These are phyloP conservation scores for Stereum hirsutum DNA, from an alignment of 1,284 basidiomycete species.

Conservation along the genomic window DNA sequence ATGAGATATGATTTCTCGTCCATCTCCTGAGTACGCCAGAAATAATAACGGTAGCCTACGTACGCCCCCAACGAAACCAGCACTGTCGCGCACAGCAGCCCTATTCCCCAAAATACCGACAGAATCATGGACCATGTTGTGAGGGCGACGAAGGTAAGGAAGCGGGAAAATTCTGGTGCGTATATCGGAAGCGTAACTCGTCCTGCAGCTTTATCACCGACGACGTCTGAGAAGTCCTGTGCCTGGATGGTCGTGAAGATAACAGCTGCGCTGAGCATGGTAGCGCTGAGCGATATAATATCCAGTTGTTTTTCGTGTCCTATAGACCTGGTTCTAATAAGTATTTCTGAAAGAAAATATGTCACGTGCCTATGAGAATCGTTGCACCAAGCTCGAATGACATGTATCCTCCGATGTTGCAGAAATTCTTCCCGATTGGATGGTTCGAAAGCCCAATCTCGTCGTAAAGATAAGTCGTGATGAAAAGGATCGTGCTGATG, in stretches of 20 bases:
- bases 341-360: neutral
- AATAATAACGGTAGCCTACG: neutral
- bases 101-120: neutral
- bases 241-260: conserved; percentile 28
- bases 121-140: conserved; percentile 9
- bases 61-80: neutral
- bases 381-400: conserved; percentile 29
- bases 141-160: conserved; percentile 7
- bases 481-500: conserved; percentile 21
- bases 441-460: conserved; percentile 24
- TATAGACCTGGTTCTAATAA: neutral
- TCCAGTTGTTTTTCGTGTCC: conserved; percentile 11
- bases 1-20: neutral
- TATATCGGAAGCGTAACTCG: conserved; percentile 30
- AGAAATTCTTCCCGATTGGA: conserved; percentile 26
- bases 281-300: conserved; percentile 12
- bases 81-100: neutral
- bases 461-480: conserved; percentile 26
- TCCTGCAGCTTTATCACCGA: conserved; percentile 26
- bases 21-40: neutral
- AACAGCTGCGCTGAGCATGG: conserved; percentile 20
- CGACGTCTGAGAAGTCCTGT: conserved; percentile 32
- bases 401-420: conserved; percentile 28
- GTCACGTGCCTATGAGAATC: conserved; percentile 23
- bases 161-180: conserved; percentile 14